A percentile compares a stretch with the other conserved stretches of the same genome.
phyloP scores from a whole-genome alignment of 257 asterid genomes.

The Solanum lycopersicoides region DNA sequence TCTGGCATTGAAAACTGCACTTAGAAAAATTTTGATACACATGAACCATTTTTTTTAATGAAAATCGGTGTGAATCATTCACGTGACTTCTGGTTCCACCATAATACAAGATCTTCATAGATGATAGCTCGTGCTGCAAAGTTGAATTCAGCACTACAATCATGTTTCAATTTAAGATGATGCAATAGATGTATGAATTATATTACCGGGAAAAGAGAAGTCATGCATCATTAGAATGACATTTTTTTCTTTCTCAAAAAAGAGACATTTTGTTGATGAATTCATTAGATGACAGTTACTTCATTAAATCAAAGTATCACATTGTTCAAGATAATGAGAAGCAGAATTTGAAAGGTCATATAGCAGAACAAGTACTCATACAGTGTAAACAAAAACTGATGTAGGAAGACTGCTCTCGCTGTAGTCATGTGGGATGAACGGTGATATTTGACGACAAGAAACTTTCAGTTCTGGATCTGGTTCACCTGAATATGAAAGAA shows the following conservation, averaged over 20 bases:
- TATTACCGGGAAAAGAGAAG: background rate
- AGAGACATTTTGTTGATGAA: background rate
- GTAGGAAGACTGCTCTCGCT: constrained; percentile 98
- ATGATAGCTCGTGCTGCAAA: background rate
- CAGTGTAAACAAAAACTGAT: constrained; percentile 92
- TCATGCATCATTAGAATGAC: background rate
- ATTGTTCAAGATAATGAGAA: background rate
- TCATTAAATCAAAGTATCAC: background rate
- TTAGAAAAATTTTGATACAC: background rate
- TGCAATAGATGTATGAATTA: background rate
- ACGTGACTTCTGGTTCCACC: background rate
- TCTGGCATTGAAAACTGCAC: background rate
- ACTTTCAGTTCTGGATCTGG: constrained; percentile 95
- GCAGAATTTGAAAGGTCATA: background rate
- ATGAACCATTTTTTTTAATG: background rate
- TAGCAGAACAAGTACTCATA: constrained; percentile 23
- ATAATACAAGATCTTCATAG: background rate
- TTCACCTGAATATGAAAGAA: constrained; percentile 54
- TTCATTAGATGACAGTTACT: background rate
- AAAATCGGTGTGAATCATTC: background rate
- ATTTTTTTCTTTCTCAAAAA: background rate
- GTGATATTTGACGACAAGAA: constrained; percentile 96
- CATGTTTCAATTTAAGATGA: background rate
- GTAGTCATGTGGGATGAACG: constrained; percentile 93
- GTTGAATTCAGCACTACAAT: background rate